These are phyloP conservation scores for Trichosporon sp. DNA, from an alignment of 1,284 basidiomycete genomes.

Conservation along the genomic window DNA sequence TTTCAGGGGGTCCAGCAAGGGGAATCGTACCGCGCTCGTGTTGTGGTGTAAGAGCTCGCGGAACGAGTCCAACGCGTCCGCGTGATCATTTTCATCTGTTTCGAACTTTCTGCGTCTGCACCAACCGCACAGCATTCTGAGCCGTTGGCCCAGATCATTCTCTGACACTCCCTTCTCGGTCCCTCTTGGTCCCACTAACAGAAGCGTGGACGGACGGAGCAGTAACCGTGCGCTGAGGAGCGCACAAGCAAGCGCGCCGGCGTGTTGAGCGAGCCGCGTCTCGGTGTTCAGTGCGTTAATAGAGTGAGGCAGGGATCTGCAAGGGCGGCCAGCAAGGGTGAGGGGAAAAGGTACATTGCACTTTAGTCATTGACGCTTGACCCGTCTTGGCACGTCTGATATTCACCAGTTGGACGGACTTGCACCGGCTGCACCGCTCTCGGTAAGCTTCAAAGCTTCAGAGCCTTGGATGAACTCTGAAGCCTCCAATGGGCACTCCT, in stretches of 20 bases:
- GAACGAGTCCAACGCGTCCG: neutral
- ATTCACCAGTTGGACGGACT: too few relatives aligned
- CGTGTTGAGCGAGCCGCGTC: neutral
- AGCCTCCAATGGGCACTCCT: neutral
- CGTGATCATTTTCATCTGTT: conserved; percentile 10
- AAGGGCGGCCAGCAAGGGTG: neutral
- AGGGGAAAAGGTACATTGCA: neutral
- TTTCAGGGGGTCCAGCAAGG: neutral
- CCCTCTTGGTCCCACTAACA: neutral
- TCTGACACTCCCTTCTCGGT: neutral
- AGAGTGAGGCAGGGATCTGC: neutral
- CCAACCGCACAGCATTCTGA: neutral
- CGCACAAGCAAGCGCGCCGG: too few relatives aligned
- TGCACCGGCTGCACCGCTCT: too few relatives aligned
- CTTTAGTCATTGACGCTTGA: neutral
- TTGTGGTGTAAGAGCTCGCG: too few relatives aligned
- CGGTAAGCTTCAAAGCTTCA: conserved; percentile 1
- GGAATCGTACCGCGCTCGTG: too few relatives aligned
- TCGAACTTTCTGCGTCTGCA: neutral
- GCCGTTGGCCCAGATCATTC: too few relatives aligned
- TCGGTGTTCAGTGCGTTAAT: neutral
- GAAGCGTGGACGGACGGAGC: too few relatives aligned
- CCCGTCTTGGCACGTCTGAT: too few relatives aligned
- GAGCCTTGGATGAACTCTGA: neutral
- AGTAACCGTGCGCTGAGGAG: neutral